These are phyloP conservation scores for Leccinum aurantiacum DNA, from an alignment of 768 basidiomycete genomes.

Conservation along the genomic window DNA sequence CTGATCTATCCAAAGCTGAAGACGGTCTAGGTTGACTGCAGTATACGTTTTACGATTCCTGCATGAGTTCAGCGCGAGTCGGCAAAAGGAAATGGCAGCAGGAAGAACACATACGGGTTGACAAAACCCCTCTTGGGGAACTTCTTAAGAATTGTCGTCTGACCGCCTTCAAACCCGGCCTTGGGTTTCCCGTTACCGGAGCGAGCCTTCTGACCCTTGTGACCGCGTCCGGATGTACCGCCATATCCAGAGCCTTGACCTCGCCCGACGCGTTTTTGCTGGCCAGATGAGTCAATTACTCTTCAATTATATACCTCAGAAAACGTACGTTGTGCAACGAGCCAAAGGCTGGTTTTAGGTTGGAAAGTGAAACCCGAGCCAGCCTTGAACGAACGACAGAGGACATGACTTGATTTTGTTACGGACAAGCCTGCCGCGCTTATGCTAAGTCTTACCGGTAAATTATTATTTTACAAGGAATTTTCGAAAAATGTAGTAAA, in stretches of 20 bases:
- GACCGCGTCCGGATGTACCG: slow-evolving; percentile 89
- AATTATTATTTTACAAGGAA: background rate
- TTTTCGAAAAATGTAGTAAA: no score
- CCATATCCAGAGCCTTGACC: slow-evolving; percentile 92
- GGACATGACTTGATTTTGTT: slow-evolving; percentile 30
- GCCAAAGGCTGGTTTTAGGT: slow-evolving; percentile 65
- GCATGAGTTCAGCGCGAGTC: slow-evolving; percentile 5
- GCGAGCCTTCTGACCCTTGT: slow-evolving; percentile 95
- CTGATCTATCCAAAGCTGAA: slow-evolving; percentile 89
- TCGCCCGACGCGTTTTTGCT: slow-evolving; percentile 95
- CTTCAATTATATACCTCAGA: background rate
- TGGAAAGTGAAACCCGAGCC: slow-evolving; percentile 60
- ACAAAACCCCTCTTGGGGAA: slow-evolving; percentile 95
- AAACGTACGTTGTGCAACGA: slow-evolving; percentile 63
- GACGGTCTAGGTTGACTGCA: slow-evolving; percentile 80
- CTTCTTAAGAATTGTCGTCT: slow-evolving; percentile 86
- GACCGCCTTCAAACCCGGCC: slow-evolving; percentile 93
- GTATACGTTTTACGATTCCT: slow-evolving; percentile 79
- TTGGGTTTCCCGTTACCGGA: slow-evolving; percentile 82
- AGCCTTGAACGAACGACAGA: slow-evolving; percentile 34
- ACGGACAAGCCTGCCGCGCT: background rate
- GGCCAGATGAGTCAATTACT: slow-evolving; percentile 14
- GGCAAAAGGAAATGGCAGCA: background rate
- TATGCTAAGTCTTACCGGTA: background rate
- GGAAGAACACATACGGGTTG: slow-evolving; percentile 67